Base-by-base conservation (phyloP, 805 yeast genomes). In the Peterozyma toletana region DNA sequence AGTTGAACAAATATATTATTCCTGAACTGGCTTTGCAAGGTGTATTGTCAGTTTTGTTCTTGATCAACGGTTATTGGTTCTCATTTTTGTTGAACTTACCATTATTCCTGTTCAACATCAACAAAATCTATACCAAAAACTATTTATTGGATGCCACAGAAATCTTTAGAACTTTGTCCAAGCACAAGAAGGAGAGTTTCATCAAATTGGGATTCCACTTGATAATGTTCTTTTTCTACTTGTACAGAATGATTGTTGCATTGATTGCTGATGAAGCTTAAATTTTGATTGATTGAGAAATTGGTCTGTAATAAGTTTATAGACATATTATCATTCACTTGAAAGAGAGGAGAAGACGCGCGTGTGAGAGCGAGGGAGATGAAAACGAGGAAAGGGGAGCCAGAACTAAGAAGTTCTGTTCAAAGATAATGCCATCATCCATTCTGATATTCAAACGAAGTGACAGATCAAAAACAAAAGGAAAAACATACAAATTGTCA, bases 121-220 rank as follows among this genome's bases (percentile, higher is more conserved):
- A 84, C 71, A 86, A 86, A 64, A 77, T 87, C 58, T 66, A 82
- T 63, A 78, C 77, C 55, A 88, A 87, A 66, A 80, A 82, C 62
- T 90, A 91, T 62, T 70, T 86, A 50, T 79, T 90, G 63, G 99
- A 93, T 64, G 98, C 98, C 47, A 91, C 99, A 37, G 97, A 91
- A 66, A 93, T 91, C 57, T 93, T 93, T 70, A 80, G 98, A 71
- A 90, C 97, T 36, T 77, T 91, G 59, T 77, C 87, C 55, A 86
- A 84, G 60, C 96, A 90, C 71, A 91, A 93, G 78, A 85, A 84
- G 64, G 98, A 90, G 68, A 77, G 88, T 48, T 89, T 90, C 61
- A 67, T 86, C 63, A 91, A 91, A 66, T 77, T 93, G 55, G 96
- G 93, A 10, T 89, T 87, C 78, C 91, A 88, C 63, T 74, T 91